Conservation (phyloP, 1,284 basidiomycete genomes). For the Volvariella surrecta region DNA sequence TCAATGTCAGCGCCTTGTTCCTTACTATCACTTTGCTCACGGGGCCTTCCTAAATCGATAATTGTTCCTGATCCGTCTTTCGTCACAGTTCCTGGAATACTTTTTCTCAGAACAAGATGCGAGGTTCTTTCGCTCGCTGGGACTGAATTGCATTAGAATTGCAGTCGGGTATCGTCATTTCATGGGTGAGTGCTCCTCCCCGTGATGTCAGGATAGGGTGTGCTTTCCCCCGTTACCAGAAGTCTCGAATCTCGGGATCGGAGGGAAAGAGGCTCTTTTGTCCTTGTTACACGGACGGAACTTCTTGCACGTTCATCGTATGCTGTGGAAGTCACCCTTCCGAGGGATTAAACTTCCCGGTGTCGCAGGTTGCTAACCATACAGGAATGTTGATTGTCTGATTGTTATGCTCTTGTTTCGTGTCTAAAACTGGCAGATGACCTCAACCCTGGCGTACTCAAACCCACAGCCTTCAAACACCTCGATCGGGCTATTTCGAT, state of each 20-base stretch:
- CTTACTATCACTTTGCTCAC: too few species aligned
- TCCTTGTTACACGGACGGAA: too few species aligned
- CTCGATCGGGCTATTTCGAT: constrained; percentile 40
- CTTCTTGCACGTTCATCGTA: too few species aligned
- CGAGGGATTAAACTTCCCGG: too few species aligned
- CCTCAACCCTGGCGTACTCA: constrained; percentile 55
- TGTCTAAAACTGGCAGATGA: constrained; percentile 33
- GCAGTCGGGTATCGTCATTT: constrained; percentile 64
- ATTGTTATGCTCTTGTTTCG: too few species aligned
- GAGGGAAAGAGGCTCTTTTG: too few species aligned
- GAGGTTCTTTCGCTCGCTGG: constrained; percentile 57
- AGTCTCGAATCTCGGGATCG: too few species aligned
- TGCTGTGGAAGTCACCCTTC: too few species aligned
- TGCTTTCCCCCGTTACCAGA: not conserved
- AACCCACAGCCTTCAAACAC: constrained; percentile 52
- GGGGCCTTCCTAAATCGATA: too few species aligned
- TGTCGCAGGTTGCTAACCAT: too few species aligned
- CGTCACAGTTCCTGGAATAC: constrained; percentile 64
- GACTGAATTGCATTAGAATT: constrained; percentile 65
- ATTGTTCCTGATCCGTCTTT: constrained; percentile 70
- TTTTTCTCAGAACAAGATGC: constrained; percentile 70
- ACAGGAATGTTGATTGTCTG: too few species aligned
- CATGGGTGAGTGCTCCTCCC: constrained; percentile 30
- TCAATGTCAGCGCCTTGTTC: too few species aligned
- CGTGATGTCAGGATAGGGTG: not conserved